Percentiles rank a stretch among this genome's conserved stretches.
Conservation (phyloP, 805 yeast species). For the Ogataea sp. region DNA sequence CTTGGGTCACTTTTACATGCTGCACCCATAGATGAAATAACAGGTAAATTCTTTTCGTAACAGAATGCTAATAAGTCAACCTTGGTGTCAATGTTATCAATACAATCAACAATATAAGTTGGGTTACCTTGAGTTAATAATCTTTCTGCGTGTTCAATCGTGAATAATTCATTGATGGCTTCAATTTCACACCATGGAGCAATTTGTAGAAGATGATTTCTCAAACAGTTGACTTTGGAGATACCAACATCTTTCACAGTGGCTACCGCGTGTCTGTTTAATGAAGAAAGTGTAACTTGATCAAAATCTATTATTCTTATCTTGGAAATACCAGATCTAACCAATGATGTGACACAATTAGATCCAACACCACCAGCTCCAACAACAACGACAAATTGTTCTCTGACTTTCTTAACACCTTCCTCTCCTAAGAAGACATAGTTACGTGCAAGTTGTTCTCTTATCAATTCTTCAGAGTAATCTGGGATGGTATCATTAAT, state of each 20-base stretch:
- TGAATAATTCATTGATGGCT: constrained; percentile 73
- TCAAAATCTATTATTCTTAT: constrained; percentile 87
- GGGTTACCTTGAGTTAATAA: constrained; percentile 53
- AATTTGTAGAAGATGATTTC: constrained; percentile 54
- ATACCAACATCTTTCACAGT: constrained; percentile 87
- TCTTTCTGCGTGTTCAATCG: constrained; percentile 51
- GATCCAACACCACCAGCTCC: constrained; percentile 99
- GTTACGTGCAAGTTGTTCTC: constrained; percentile 90
- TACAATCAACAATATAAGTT: constrained; percentile 84
- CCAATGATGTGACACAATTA: constrained; percentile 87
- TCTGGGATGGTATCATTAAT: constrained; percentile 8
- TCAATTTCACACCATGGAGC: constrained; percentile 95
- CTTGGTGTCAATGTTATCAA: constrained; percentile 95
- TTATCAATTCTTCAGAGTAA: constrained; percentile 62
- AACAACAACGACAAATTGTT: constrained; percentile 64
- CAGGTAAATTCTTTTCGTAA: constrained; percentile 48
- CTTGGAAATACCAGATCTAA: constrained; percentile 81
- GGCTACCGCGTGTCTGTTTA: constrained; percentile 94
- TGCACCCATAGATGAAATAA: constrained; percentile 93
- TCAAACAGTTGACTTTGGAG: constrained; percentile 77
- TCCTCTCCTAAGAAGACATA: constrained; percentile 85
- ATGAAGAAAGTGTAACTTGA: constrained; percentile 86
- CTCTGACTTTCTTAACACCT: constrained; percentile 68
- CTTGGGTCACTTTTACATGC: constrained; percentile 96
- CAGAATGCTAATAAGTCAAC: constrained; percentile 81